phyloP scores from a whole-genome alignment of 306 rosid species.

The Dryas octopetala region DNA sequence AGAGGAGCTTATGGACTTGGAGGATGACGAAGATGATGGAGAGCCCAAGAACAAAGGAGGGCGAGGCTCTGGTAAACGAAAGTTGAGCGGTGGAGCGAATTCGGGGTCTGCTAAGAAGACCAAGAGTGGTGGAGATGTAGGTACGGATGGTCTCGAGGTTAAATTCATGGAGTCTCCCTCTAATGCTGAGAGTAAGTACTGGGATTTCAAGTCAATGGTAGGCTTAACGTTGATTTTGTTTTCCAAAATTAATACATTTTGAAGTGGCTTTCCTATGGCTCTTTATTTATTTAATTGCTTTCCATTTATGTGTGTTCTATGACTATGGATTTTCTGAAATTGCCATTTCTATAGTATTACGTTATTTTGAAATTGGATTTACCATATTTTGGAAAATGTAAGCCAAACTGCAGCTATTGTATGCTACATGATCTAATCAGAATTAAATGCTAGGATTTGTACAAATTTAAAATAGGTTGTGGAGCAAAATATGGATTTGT shows the following conservation, averaged over 20 bases:
- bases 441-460: not conserved
- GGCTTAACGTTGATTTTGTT: not conserved
- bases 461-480: not conserved
- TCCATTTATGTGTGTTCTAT: not conserved
- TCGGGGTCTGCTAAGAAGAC: slow-evolving; percentile 52
- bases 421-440: not conserved
- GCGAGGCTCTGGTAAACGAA: slow-evolving; percentile 44
- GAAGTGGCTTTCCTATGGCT: not conserved
- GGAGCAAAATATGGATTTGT: not conserved
- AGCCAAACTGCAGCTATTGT: not conserved
- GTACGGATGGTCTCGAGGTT: slow-evolving; percentile 29
- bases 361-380: not conserved
- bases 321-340: not conserved
- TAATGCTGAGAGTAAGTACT: slow-evolving; percentile 55
- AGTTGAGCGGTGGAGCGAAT: slow-evolving; percentile 34
- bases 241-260: not conserved
- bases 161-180: slow-evolving; percentile 34
- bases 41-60: slow-evolving; percentile 37
- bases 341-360: not conserved
- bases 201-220: not conserved
- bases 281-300: not conserved
- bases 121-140: slow-evolving; percentile 40
- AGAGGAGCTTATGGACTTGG: slow-evolving; percentile 48
- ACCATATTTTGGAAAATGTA: not conserved
- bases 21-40: slow-evolving; percentile 32